Base-by-base conservation (phyloP, 2,329 filamentous ascomycete genomes). In the Colletotrichum somersetense region DNA sequence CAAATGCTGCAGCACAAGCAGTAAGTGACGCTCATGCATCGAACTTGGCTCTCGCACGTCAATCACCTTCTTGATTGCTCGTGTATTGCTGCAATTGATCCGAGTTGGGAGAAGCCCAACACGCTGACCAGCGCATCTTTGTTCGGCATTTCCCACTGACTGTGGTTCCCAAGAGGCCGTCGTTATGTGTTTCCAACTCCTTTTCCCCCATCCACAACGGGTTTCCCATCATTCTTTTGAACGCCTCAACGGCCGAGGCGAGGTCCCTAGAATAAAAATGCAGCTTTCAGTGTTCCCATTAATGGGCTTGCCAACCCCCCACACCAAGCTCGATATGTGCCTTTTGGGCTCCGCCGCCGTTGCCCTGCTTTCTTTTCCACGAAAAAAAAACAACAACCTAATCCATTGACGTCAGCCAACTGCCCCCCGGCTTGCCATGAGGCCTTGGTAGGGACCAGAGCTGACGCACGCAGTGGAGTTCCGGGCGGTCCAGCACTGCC, bases 391-490 rank as follows among this genome's bases (percentile, higher is more conserved):
- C n/a, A n/a, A 46, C 10, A 14, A 4, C 44, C 42, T 10, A 44
- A 12, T 33, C 38, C 23, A 30, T 53, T 64, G 62, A 64, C 62
- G 62, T 64, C 62, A 64, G 62, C 62, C 62, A 64, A 55, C 62
- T 10, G 50, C 2, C 30, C 30, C 4, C 30, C 38, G 23, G 38
- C 23, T 44, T 7, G 35, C 62, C 50, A 40, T 44, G 38, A 44
- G 23, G 62, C 7, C 26, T 46, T 64, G 50, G 62, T 64, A 64
- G 62, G 62, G 62, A 64, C 38, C 62, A 55, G 50, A 64, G 62
- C 62, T 64, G 62, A 64, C 62, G 62, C 62, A 64, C 50, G 11
- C 62, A 56, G 62, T 64, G 62, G 62, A 55, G 62, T 64, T 33
- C 53, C 30, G 5, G 33, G 5, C 35, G 50, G 26, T 55, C 62